Evolutionary conservation across 164 flowering plant species (phyloP).

Genomic region (Protea cynaroides): DNA sequence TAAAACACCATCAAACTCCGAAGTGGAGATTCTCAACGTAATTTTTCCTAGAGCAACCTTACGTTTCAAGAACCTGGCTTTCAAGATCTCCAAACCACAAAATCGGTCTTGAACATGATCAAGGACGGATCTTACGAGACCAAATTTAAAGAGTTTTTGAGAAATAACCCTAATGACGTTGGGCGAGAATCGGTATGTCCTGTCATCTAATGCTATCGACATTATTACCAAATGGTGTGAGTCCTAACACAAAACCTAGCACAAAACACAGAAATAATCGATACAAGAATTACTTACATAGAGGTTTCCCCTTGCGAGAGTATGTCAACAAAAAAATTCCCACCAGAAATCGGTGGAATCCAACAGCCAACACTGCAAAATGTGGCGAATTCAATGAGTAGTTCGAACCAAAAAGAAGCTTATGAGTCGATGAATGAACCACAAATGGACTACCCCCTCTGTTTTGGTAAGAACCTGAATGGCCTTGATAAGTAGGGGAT

Average conservation of each 20-base stretch:
- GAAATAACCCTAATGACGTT: conserved; percentile 5
- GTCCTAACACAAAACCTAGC: conserved; percentile 60
- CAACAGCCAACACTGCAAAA: conserved; percentile 2
- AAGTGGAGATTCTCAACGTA: conserved; percentile 35
- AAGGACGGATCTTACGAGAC: conserved; percentile 50
- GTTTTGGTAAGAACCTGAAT: conserved; percentile 39
- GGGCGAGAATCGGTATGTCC: conserved; percentile 18
- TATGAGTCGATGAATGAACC: conserved; percentile 33
- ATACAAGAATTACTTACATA: conserved; percentile 31
- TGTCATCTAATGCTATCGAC: conserved; percentile 19
- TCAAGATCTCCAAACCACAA: conserved; percentile 26
- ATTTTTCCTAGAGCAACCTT: conserved; percentile 37
- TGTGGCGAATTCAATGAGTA: conserved; percentile 14
- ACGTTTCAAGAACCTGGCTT: conserved; percentile 36
- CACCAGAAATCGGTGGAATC: conserved; percentile 22
- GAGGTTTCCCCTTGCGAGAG: conserved; percentile 27
- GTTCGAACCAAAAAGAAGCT: conserved; percentile 24
- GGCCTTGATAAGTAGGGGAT: conserved; percentile 58
- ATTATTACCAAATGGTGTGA: conserved; percentile 46
- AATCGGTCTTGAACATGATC: conserved; percentile 45
- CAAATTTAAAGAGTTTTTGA: conserved; percentile 31
- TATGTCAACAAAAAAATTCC: conserved; percentile 15
- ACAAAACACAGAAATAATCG: conserved; percentile 46
- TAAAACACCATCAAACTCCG: conserved; percentile 48
- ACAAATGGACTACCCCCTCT: conserved; percentile 27